phyloP scores from a whole-genome alignment of 2,329 filamentous ascomycete species.

The Fusarium miscanthi region DNA sequence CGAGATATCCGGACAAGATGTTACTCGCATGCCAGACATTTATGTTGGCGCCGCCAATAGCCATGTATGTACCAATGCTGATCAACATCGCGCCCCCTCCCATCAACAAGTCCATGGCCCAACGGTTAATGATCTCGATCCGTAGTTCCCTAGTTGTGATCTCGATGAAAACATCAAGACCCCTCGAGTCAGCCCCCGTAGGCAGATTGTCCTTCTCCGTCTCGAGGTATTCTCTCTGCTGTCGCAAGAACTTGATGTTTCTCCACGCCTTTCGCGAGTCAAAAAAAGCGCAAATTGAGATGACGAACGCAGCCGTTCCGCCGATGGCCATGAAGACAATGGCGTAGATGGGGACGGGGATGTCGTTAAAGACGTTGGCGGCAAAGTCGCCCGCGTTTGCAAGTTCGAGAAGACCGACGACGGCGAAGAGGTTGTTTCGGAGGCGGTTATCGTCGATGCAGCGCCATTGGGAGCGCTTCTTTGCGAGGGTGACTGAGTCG shows the following conservation, averaged over 20 bases:
- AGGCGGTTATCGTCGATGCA: conserved; percentile 35
- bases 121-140: conserved; percentile 62
- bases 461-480: conserved; percentile 4
- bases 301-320: conserved; percentile 57
- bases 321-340: conserved; percentile 64
- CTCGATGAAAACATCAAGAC: conserved; percentile 54
- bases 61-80: conserved; percentile 63
- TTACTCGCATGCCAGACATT: conserved; percentile 60
- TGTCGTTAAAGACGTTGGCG: conserved; percentile 67
- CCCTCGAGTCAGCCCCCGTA: conserved; percentile 8
- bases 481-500: conserved; percentile 29
- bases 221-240: conserved; percentile 53
- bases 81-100: conserved; percentile 62
- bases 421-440: conserved; percentile 46
- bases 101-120: conserved; percentile 62
- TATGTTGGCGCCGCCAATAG: conserved; percentile 60
- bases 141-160: conserved; percentile 62
- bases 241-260: conserved; percentile 59
- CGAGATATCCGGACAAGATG: conserved; percentile 65
- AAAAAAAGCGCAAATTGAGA: conserved; percentile 58
- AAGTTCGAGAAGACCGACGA: conserved; percentile 63
- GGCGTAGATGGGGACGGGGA: conserved; percentile 61
- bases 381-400: conserved; percentile 68
- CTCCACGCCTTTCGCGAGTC: conserved; percentile 57
- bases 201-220: conserved; percentile 25